A percentile compares a stretch with the other conserved stretches of the same genome.
Conservation (phyloP, 495 filamentous ascomycete genomes). For the Aspergillus affinis region DNA sequence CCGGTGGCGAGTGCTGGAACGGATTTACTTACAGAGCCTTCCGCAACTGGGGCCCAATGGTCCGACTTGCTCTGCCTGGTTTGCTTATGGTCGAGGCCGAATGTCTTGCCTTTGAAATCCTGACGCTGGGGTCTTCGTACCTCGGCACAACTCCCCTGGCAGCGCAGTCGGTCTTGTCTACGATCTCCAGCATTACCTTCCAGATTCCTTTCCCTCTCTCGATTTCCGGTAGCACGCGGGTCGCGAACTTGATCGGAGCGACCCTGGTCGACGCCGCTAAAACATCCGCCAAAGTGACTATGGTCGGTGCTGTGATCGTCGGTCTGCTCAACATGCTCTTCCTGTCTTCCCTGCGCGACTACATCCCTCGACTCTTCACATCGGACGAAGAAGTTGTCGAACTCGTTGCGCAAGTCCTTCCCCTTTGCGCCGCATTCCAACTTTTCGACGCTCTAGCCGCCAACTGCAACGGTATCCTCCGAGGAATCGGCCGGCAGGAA, state of each 20-base stretch:
- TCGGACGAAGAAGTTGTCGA: constrained; percentile 74
- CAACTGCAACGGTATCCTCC: constrained; percentile 77
- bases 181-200: constrained; percentile 59
- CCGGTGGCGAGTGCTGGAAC: constrained; percentile 70
- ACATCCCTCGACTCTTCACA: constrained; percentile 78
- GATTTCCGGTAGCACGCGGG: constrained; percentile 62
- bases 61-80: constrained; percentile 78
- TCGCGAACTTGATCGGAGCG: constrained; percentile 69
- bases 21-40: constrained; percentile 70
- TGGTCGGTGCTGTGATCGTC: constrained; percentile 63
- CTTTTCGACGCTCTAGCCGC: constrained; percentile 78
- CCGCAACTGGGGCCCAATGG: constrained; percentile 83
- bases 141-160: constrained; percentile 69
- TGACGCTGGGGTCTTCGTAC: constrained; percentile 70
- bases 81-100: constrained; percentile 93
- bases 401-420: constrained; percentile 69
- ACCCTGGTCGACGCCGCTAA: constrained; percentile 68
- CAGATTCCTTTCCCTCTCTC: constrained; percentile 67
- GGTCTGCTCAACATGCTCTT: constrained; percentile 75
- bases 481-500: constrained; percentile 82
- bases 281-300: constrained; percentile 66
- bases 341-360: constrained; percentile 59
- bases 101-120: constrained; percentile 78
- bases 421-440: constrained; percentile 83
- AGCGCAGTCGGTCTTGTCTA: constrained; percentile 65